phyloP scores from a whole-genome alignment of 768 basidiomycete species.

The Leccinum incarnatum region DNA sequence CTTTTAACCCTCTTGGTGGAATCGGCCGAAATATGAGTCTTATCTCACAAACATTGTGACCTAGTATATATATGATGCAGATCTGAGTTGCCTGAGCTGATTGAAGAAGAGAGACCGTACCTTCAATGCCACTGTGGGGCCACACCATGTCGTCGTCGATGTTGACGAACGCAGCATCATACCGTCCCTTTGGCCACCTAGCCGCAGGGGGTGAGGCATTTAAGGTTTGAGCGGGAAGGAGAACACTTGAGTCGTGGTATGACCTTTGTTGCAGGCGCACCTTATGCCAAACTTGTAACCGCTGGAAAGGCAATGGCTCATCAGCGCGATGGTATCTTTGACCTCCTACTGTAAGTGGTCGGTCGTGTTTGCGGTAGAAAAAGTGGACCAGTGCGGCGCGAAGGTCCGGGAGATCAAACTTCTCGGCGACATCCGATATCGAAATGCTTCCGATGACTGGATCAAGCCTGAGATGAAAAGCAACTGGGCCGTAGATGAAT shows the following conservation, averaged over 20 bases:
- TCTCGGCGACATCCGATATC: no score
- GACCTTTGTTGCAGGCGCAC: constrained; percentile 12
- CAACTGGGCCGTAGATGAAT: no score
- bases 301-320: constrained; percentile 21
- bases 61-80: background rate
- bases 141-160: constrained; percentile 16
- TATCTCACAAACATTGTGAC: constrained; percentile 7
- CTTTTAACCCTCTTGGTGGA: no score
- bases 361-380: background rate
- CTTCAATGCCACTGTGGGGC: constrained; percentile 12
- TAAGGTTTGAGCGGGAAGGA: constrained; percentile 10
- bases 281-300: constrained; percentile 28
- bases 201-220: constrained; percentile 18
- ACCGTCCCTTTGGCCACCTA: constrained; percentile 21
- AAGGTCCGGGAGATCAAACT: constrained; percentile 17
- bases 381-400: constrained; percentile 24
- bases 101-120: background rate
- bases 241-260: constrained; percentile 5
- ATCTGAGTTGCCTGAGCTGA: no score
- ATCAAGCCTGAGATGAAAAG: no score
- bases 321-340: constrained; percentile 4
- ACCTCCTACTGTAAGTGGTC: background rate
- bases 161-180: constrained; percentile 6
- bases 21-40: no score
- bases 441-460: no score